Base-by-base conservation (phyloP, 2,329 filamentous ascomycete genomes). In the Claviceps digitariae region DNA sequence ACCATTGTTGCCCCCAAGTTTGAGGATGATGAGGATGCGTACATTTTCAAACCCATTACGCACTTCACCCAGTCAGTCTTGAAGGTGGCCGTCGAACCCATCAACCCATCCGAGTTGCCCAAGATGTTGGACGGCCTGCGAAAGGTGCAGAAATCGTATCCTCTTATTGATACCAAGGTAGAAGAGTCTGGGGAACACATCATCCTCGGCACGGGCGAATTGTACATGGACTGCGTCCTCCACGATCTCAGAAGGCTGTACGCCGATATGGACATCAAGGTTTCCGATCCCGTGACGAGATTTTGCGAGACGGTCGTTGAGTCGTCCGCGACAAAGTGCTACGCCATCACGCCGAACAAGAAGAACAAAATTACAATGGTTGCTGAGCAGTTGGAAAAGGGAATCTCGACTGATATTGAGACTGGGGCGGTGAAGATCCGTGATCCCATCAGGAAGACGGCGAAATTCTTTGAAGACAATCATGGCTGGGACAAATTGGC, bases 361-460 rank as follows among this genome's bases (percentile, higher is more conserved):
- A 96, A 96, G 75, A 98, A 98, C 74, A 95, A 95, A 69, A 86
- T 98, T 63, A 97, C 93, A 38, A 96, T 98, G 88, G 87, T 97
- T 54, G 93, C 93, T 3, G 93, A 98, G 67, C 91, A 93, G 36
- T 74, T 98, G 15, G 93, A 98, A 60, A 87, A 94, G 61, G 93
- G 93, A 17, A 95, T 98, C 57, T 89, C 91, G 5, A 84, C 87
- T 62, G 93, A 98, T 62, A 97, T 98, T 58, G 93, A 98, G 72
- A 83, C 81, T 48, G 90, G 91, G 27, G 84, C 81, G 53, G 90
- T 98, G 61, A 90, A 81, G 63, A 96, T 98, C 71, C 88, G 86
- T 58, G 91, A 97, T 61, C 90, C 93, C 2, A 86, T 93, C 45
- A 84, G 90, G 54, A 90, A 91, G 66, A 93, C 94, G 44, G 91